Conservation (phyloP, 768 basidiomycete genomes). For the Agaricus bisporus region DNA sequence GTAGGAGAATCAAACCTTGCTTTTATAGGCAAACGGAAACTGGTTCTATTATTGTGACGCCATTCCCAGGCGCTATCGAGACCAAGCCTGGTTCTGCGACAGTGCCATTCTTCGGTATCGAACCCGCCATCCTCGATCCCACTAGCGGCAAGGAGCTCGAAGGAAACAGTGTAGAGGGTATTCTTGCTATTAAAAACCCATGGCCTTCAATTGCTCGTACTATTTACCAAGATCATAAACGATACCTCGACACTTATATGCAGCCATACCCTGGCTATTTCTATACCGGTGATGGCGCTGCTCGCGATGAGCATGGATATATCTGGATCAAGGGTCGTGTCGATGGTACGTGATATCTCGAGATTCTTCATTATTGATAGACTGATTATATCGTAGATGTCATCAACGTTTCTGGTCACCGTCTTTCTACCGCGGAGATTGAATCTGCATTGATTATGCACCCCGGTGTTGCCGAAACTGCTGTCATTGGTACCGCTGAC, state of each 20-base stretch:
- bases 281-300: constrained; percentile 98
- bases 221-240: constrained; percentile 87
- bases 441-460: constrained; percentile 95
- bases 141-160: constrained; percentile 68
- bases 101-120: constrained; percentile 96
- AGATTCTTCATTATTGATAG: neutral
- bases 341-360: constrained; percentile 49
- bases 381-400: constrained; percentile 50
- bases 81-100: constrained; percentile 97
- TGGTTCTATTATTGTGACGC: constrained; percentile 90
- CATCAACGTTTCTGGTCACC: constrained; percentile 97
- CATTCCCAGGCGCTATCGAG: constrained; percentile 92
- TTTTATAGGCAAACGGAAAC: constrained; percentile 89
- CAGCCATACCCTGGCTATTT: constrained; percentile 84
- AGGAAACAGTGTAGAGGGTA: constrained; percentile 87
- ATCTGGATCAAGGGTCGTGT: constrained; percentile 99
- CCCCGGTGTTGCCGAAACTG: constrained; percentile 94
- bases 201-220: constrained; percentile 97
- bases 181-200: constrained; percentile 76
- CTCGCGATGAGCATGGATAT: constrained; percentile 91
- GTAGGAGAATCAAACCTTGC: constrained; percentile 4
- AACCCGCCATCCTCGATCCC: constrained; percentile 84
- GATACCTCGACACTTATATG: constrained; percentile 55
- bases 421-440: constrained; percentile 95
- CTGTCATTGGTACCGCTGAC: constrained; percentile 82